These are phyloP conservation scores for Podaxis pistillaris DNA, from an alignment of 768 basidiomycete species.

Conservation along the genomic window DNA sequence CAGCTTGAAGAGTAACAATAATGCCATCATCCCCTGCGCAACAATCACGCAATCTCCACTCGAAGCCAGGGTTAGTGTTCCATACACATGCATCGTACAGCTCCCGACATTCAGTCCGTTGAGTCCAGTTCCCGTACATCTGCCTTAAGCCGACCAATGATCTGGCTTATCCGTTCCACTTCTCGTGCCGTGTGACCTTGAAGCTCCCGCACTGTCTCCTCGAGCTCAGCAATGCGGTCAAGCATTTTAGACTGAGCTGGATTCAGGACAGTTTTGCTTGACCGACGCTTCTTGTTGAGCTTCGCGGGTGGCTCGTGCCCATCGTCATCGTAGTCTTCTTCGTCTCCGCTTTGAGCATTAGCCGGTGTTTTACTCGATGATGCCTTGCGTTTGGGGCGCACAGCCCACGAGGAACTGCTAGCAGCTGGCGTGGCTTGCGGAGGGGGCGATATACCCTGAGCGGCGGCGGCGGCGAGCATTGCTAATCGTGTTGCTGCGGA, in stretches of 20 bases:
- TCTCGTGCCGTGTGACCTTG: constrained; percentile 32
- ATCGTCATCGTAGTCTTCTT: constrained; percentile 36
- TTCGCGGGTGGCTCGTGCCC: constrained; percentile 27
- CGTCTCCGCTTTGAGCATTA: constrained; percentile 25
- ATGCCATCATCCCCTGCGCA: neutral
- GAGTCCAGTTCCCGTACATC: constrained; percentile 33
- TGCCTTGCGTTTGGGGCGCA: constrained; percentile 28
- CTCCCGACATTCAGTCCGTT: neutral
- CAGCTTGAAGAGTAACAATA: constrained; percentile 5
- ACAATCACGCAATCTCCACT: neutral
- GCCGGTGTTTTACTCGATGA: constrained; percentile 20
- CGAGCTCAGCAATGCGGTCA: constrained; percentile 34
- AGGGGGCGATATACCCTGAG: constrained; percentile 19
- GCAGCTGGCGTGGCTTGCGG: constrained; percentile 7
- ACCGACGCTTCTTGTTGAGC: constrained; percentile 32
- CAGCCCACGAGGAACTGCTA: constrained; percentile 7
- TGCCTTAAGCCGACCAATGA: constrained; percentile 28
- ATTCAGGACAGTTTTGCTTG: constrained; percentile 28
- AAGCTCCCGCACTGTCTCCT: constrained; percentile 33
- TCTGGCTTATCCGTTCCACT: constrained; percentile 32
- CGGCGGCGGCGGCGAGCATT: constrained; percentile 20
- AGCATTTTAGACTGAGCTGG: constrained; percentile 29
- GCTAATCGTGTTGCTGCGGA: constrained; percentile 21
- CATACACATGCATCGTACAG: neutral
- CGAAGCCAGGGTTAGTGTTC: neutral